Conservation (phyloP, 2,329 filamentous ascomycete species). For the Fusarium sp. region DNA sequence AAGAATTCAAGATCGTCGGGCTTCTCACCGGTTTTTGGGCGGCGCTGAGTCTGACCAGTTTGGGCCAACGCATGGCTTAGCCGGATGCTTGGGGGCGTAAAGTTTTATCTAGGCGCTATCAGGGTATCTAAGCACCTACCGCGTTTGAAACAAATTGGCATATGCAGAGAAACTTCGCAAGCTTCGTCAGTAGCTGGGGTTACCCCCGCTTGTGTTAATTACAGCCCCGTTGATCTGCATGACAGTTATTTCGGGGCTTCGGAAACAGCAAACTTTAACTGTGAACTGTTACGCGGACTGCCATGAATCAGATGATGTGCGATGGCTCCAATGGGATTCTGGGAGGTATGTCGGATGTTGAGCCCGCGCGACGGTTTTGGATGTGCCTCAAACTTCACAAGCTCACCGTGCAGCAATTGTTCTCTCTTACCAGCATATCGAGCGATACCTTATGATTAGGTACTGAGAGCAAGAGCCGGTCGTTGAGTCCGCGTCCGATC, state of each 20-base stretch:
- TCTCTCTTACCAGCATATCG: too few species aligned
- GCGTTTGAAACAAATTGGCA: neutral
- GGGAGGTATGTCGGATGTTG: too few species aligned
- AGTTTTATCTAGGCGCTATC: conserved; percentile 13
- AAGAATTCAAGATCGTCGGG: neutral
- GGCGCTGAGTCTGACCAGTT: neutral
- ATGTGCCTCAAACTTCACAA: too few species aligned
- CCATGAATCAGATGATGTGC: too few species aligned
- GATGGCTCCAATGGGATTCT: neutral
- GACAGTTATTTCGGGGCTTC: neutral
- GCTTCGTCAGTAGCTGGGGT: neutral
- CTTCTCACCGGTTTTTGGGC: neutral
- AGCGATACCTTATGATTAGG: too few species aligned
- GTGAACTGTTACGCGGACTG: neutral
- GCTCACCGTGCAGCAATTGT: too few species aligned
- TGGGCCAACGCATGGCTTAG: neutral
- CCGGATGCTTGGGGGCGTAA: neutral
- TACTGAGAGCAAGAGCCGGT: too few species aligned
- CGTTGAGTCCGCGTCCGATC: too few species aligned
- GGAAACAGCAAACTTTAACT: neutral
- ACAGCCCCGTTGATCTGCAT: neutral
- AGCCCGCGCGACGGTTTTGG: neutral
- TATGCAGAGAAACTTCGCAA: neutral
- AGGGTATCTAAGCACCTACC: neutral
- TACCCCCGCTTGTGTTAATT: neutral